phyloP scores from a whole-genome alignment of 2,329 filamentous ascomycete genomes.

The Beauveria australis region DNA sequence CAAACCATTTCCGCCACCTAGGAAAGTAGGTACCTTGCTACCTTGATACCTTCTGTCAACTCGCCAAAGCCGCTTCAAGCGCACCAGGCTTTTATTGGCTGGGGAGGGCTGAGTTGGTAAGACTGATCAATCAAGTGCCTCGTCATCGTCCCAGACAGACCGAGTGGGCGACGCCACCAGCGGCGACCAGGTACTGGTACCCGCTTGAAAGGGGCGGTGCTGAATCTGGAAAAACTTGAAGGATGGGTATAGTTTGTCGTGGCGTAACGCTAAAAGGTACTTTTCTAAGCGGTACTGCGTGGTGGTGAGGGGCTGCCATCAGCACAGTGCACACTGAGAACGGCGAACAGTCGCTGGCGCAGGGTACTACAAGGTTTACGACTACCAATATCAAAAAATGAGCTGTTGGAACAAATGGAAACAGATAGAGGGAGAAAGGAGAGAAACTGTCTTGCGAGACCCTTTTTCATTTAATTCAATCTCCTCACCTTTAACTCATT shows the following conservation, averaged over 20 bases:
- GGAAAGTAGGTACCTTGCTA: no score
- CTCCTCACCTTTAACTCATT: neutral
- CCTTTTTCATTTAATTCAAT: neutral
- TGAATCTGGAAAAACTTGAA: conserved; percentile 12
- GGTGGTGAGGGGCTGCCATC: neutral
- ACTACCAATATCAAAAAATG: no score
- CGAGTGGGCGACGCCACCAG: conserved; percentile 12
- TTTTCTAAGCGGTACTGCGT: neutral
- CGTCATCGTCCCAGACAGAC: conserved; percentile 29
- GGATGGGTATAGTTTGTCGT: neutral
- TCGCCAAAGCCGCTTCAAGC: no score
- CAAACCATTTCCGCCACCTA: no score
- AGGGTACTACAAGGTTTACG: neutral
- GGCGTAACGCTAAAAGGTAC: neutral
- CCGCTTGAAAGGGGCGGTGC: conserved; percentile 5
- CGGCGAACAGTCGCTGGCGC: neutral
- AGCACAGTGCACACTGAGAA: neutral
- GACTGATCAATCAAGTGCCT: conserved; percentile 23
- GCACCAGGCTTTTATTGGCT: no score
- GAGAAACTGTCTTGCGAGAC: no score
- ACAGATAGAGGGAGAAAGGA: no score
- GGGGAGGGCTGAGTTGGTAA: no score
- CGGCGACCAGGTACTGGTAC: conserved; percentile 15
- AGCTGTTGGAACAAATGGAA: no score
- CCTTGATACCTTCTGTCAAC: no score